phyloP scores from a whole-genome alignment of 805 yeast genomes.

The Monosporozyma servazzii region DNA sequence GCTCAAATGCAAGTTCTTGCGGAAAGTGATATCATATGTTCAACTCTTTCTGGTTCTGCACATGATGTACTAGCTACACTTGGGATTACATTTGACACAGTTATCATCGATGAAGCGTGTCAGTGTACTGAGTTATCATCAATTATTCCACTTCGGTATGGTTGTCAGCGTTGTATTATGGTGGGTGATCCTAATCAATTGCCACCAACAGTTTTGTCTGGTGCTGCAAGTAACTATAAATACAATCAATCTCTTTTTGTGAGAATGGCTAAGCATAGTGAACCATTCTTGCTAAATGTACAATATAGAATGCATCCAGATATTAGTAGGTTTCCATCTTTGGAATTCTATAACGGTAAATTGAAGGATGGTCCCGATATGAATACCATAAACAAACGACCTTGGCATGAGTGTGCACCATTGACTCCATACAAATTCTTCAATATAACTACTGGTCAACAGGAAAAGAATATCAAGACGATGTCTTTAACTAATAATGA shows the following conservation, averaged over 20 bases:
- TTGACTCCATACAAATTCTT: slow-evolving; percentile 75
- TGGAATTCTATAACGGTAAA: slow-evolving; percentile 65
- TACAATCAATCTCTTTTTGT: slow-evolving; percentile 93
- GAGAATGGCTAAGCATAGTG: slow-evolving; percentile 68
- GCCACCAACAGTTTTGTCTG: slow-evolving; percentile 93
- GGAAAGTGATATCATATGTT: slow-evolving; percentile 77
- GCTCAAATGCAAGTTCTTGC: slow-evolving; percentile 63
- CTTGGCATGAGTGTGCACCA: slow-evolving; percentile 59
- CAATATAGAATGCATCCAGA: slow-evolving; percentile 98
- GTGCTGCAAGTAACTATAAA: slow-evolving; percentile 65
- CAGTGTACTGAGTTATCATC: slow-evolving; percentile 92
- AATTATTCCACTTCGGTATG: slow-evolving; percentile 84
- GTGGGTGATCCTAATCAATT: slow-evolving; percentile 98
- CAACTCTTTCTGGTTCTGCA: slow-evolving; percentile 91
- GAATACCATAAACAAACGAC: slow-evolving; percentile 46
- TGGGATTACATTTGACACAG: slow-evolving; percentile 76
- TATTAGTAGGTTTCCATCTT: slow-evolving; percentile 79
- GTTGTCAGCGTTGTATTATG: slow-evolving; percentile 84
- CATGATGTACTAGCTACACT: slow-evolving; percentile 73
- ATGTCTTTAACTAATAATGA: slow-evolving; percentile 60
- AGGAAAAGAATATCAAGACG: slow-evolving; percentile 53
- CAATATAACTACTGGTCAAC: slow-evolving; percentile 55
- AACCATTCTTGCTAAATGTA: slow-evolving; percentile 65
- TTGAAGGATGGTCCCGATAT: slow-evolving; percentile 75
- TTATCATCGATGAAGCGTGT: slow-evolving; percentile 93